Conservation (phyloP, 1,139 yeast species). For the Nakaseomyces sp. region DNA sequence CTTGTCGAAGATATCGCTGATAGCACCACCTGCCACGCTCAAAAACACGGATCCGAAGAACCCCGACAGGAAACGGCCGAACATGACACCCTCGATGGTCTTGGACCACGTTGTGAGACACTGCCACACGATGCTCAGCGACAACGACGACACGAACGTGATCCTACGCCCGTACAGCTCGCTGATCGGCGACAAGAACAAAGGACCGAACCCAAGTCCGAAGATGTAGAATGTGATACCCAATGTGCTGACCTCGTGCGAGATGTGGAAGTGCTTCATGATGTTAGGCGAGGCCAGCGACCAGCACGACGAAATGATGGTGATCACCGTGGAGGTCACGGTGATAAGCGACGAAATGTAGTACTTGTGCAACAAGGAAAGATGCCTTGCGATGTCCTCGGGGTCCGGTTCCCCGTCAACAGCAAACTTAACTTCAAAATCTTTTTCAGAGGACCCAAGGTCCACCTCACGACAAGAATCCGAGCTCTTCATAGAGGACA, state of each 20-base stretch:
- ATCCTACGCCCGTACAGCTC: slow-evolving; percentile 69
- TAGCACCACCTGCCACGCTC: slow-evolving; percentile 71
- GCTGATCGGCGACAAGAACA: slow-evolving; percentile 70
- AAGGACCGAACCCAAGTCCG: slow-evolving; percentile 71
- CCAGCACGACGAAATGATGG: slow-evolving; percentile 50
- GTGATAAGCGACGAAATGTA: slow-evolving; percentile 45
- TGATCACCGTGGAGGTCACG: slow-evolving; percentile 39
- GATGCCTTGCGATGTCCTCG: slow-evolving; percentile 38
- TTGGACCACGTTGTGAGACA: slow-evolving; percentile 59
- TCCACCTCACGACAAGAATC: neutral
- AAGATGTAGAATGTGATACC: slow-evolving; percentile 62
- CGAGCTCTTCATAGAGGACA: slow-evolving; percentile 4
- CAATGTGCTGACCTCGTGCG: slow-evolving; percentile 51
- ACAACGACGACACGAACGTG: slow-evolving; percentile 53
- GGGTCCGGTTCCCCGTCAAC: slow-evolving; percentile 37
- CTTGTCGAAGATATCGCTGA: slow-evolving; percentile 55
- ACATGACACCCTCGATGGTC: slow-evolving; percentile 52
- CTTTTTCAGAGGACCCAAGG: neutral
- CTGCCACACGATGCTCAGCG: slow-evolving; percentile 51
- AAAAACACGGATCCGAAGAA: slow-evolving; percentile 63
- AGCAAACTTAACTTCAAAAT: slow-evolving; percentile 26
- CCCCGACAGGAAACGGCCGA: slow-evolving; percentile 61
- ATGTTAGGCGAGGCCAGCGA: slow-evolving; percentile 44
- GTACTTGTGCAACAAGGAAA: slow-evolving; percentile 41
- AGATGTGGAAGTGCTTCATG: slow-evolving; percentile 41